phyloP scores from a whole-genome alignment of 2,329 filamentous ascomycete species.

The Hypoxylon sp. region DNA sequence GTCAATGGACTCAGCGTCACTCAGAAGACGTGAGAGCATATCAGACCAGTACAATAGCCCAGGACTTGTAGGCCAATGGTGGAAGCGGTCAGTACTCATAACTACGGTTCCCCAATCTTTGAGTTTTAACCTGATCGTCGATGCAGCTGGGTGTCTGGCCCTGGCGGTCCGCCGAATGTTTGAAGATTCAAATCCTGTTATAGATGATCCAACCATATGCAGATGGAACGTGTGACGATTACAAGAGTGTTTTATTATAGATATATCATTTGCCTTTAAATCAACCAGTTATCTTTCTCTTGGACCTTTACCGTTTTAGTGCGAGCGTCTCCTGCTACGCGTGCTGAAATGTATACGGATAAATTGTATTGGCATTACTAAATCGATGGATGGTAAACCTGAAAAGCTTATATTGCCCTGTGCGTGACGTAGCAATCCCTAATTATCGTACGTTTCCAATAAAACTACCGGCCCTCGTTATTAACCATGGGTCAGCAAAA shows the following conservation, averaged over 20 bases:
- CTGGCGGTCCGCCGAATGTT: background rate
- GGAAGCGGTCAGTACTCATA: conserved; percentile 25
- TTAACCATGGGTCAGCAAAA: background rate
- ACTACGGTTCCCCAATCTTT: background rate
- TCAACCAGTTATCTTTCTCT: background rate
- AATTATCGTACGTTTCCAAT: background rate
- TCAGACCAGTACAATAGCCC: conserved; percentile 27
- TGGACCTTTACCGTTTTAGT: background rate
- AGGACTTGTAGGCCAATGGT: conserved; percentile 28
- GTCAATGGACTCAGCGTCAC: conserved; percentile 19
- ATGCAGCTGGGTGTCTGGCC: conserved; percentile 24
- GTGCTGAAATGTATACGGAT: background rate
- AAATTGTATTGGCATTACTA: conserved; percentile 5
- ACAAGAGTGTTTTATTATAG: too few species aligned
- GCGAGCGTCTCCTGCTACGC: background rate
- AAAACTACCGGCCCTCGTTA: background rate
- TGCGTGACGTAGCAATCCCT: background rate
- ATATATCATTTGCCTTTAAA: background rate
- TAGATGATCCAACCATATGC: background rate
- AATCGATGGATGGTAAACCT: background rate
- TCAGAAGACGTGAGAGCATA: conserved; percentile 33
- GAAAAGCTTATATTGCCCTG: background rate
- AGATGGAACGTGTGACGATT: too few species aligned
- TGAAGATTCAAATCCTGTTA: background rate
- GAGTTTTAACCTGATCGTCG: background rate